Conservation (phyloP, 164 flowering plant genomes). For the Piper betle region DNA sequence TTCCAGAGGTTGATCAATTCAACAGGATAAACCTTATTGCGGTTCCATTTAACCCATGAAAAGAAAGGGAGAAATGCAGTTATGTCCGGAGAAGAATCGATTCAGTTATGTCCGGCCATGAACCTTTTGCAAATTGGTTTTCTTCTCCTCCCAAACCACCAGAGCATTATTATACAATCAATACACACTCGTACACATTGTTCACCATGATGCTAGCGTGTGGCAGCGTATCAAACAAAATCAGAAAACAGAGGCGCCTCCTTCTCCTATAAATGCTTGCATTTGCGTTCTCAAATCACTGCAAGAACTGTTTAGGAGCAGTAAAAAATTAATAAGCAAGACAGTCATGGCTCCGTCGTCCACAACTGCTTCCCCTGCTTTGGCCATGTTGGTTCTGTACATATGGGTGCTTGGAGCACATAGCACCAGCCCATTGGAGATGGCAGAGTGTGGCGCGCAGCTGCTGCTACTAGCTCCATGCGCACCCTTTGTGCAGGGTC, state of each 20-base stretch:
- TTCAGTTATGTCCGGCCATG: neutral
- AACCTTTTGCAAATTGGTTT: neutral
- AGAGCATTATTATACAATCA: too few relatives aligned
- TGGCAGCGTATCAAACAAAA: neutral
- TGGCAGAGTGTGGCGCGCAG: slow-evolving; percentile 27
- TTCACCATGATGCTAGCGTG: neutral
- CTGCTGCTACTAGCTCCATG: slow-evolving; percentile 46
- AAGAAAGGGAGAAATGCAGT: neutral
- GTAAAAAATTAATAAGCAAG: neutral
- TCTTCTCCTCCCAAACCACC: neutral
- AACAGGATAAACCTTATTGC: too few relatives aligned
- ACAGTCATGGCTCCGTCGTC: neutral
- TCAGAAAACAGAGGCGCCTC: neutral
- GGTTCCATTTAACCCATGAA: neutral
- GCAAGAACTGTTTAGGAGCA: neutral
- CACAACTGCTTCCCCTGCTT: neutral
- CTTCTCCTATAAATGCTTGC: neutral
- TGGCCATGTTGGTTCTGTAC: slow-evolving; percentile 4
- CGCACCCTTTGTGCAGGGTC: slow-evolving; percentile 58
- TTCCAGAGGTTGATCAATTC: too few relatives aligned
- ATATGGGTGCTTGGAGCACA: slow-evolving; percentile 1
- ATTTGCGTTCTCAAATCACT: neutral
- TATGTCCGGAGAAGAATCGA: neutral
- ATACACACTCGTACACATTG: neutral
- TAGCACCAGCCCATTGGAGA: slow-evolving; percentile 12